A percentile compares a stretch with the other conserved stretches of the same genome.
Evolutionary conservation across 306 rosid genomes (phyloP).

Genomic region (Abrus precatorius): DNA sequence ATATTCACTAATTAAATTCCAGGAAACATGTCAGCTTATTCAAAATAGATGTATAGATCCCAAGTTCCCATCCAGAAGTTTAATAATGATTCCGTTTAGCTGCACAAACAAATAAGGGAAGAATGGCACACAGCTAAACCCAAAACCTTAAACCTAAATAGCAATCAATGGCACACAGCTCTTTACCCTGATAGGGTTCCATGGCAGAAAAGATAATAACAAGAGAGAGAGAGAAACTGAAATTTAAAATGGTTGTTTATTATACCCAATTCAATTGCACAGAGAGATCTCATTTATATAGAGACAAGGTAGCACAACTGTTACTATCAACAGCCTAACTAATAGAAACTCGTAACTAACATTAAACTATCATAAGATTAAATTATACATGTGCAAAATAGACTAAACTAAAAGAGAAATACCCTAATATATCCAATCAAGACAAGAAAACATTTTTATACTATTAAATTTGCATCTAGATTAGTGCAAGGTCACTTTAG

Average conservation of each 20-base stretch:
- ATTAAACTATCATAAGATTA: too few relatives aligned
- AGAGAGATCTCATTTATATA: too few relatives aligned
- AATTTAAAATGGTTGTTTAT: too few relatives aligned
- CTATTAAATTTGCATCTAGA: conserved; percentile 4
- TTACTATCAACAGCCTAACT: too few relatives aligned
- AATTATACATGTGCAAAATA: too few relatives aligned
- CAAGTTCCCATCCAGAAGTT: conserved; percentile 23
- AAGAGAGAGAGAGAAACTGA: too few relatives aligned
- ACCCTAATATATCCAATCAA: too few relatives aligned
- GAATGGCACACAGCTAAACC: not conserved
- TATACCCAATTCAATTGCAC: too few relatives aligned
- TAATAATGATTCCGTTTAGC: conserved; percentile 23
- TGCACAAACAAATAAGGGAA: conserved; percentile 11
- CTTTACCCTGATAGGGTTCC: not conserved
- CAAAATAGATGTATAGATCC: conserved; percentile 17
- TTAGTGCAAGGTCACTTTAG: conserved; percentile 17
- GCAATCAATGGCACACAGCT: not conserved
- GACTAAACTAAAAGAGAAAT: too few relatives aligned
- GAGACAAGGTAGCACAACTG: too few relatives aligned
- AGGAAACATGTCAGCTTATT: conserved; percentile 33
- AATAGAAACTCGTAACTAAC: too few relatives aligned
- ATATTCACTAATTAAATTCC: conserved; percentile 30
- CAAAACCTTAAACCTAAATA: not conserved
- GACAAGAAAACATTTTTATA: not conserved
- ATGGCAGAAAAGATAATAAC: too few relatives aligned